phyloP scores from a whole-genome alignment of 148 eudicot species.

The Arctostaphylos glauca region DNA sequence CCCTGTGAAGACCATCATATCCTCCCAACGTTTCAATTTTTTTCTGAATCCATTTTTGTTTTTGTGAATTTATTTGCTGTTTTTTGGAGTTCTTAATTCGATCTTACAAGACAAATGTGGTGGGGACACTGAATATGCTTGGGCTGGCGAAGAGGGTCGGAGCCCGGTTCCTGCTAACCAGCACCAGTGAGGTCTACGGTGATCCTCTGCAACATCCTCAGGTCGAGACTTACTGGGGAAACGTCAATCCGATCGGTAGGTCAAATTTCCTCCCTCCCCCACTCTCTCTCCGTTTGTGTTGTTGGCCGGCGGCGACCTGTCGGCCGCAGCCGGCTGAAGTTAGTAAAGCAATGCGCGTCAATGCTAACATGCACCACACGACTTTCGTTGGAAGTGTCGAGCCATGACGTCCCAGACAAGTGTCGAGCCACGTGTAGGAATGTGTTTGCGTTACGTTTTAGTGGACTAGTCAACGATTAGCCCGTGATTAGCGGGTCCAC shows the following conservation, averaged over 20 bases:
- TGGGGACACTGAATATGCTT: slow-evolving; percentile 93
- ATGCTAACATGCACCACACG: background rate
- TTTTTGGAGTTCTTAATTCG: background rate
- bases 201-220: slow-evolving; percentile 70
- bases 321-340: background rate
- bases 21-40: slow-evolving; percentile 23
- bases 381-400: background rate
- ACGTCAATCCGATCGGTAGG: slow-evolving; percentile 63
- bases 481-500: background rate
- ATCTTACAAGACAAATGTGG: slow-evolving; percentile 88
- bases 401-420: background rate
- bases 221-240: slow-evolving; percentile 87
- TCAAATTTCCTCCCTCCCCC: background rate
- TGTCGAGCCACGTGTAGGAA: background rate
- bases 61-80: background rate
- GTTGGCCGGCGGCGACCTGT: background rate
- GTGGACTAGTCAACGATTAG: background rate
- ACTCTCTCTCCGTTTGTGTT: background rate
- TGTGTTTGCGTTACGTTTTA: background rate
- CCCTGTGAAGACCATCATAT: slow-evolving; percentile 54
- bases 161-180: slow-evolving; percentile 85
- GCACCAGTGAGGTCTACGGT: slow-evolving; percentile 99
- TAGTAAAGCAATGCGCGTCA: background rate
- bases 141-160: slow-evolving; percentile 96
- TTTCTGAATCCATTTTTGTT: background rate